Percentiles rank a stretch among this genome's conserved stretches.
phyloP scores from a whole-genome alignment of 345 rosid species.

The Brassica cretica region DNA sequence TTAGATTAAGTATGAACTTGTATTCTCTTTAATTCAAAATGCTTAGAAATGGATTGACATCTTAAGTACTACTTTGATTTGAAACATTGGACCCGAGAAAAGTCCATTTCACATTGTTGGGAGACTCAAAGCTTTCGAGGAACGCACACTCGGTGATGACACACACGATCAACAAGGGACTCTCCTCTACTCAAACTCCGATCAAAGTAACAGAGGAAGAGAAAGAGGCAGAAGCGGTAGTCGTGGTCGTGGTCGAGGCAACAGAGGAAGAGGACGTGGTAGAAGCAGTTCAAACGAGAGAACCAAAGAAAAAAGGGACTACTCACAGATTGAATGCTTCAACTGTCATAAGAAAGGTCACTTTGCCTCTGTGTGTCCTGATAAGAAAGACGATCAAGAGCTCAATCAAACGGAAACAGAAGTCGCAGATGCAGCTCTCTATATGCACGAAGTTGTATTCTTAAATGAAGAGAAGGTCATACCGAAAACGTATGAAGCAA shows the following conservation, averaged over 20 bases:
- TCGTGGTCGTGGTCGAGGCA: no score
- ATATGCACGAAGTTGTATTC: not conserved
- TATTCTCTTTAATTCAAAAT: no score
- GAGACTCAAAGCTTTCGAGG: not conserved
- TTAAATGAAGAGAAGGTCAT: not conserved
- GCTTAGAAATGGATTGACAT: no score
- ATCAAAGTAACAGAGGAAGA: not conserved
- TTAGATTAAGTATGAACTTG: no score
- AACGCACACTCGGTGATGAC: not conserved
- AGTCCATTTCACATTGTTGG: not conserved
- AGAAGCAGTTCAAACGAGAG: not conserved
- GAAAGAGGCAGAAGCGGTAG: no score
- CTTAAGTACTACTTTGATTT: no score
- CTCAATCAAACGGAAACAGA: not conserved
- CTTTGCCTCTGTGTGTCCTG: not conserved
- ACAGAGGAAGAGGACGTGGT: no score
- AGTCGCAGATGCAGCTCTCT: not conserved
- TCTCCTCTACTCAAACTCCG: not conserved
- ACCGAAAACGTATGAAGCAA: not conserved
- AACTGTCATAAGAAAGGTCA: not conserved
- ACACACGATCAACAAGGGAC: not conserved
- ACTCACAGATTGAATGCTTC: not conserved
- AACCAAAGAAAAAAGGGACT: not conserved
- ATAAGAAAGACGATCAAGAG: not conserved
- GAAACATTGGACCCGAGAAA: no score